phyloP scores from a whole-genome alignment of 2,329 filamentous ascomycete species.

The Diaporthe longicolla region DNA sequence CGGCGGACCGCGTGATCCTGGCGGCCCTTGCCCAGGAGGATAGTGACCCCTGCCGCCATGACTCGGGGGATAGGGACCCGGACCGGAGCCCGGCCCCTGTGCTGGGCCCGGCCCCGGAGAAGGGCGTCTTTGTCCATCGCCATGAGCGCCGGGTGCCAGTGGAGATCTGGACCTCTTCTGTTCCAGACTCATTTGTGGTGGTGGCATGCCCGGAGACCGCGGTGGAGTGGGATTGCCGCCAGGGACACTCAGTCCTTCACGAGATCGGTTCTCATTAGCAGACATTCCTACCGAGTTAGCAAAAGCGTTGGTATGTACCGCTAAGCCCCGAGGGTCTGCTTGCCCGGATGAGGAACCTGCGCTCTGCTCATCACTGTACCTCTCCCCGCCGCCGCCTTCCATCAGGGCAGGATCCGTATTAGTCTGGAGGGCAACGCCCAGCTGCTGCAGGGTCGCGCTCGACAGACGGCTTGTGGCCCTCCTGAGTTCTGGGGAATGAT shows the following conservation, averaged over 20 bases:
- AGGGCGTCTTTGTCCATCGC: conserved; percentile 40
- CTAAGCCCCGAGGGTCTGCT: conserved; percentile 58
- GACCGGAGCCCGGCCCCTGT: conserved; percentile 46
- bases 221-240: conserved; percentile 51
- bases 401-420: conserved; percentile 40
- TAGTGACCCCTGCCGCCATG: conserved; percentile 44
- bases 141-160: conserved; percentile 50
- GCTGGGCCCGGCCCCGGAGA: conserved; percentile 50
- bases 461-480: conserved; percentile 89
- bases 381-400: conserved; percentile 42
- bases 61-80: conserved; percentile 46
- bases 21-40: conserved; percentile 36
- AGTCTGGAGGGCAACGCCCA: conserved; percentile 71
- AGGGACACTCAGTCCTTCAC: conserved; percentile 64
- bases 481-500: conserved; percentile 82
- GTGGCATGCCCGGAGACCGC: conserved; percentile 55
- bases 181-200: conserved; percentile 57
- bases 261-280: conserved; percentile 69
- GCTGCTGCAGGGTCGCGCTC: conserved; percentile 82
- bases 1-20: conserved; percentile 46
- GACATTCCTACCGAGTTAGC: conserved; percentile 63
- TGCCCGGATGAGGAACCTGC: conserved; percentile 51
- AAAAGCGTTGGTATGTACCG: conserved; percentile 65
- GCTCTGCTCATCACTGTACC: conserved; percentile 50
- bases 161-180: conserved; percentile 62